Evolutionary conservation across 495 filamentous ascomycete genomes (phyloP), one percentile per base, ranked within the genome.

Genomic region (Penicillium goetzii): DNA sequence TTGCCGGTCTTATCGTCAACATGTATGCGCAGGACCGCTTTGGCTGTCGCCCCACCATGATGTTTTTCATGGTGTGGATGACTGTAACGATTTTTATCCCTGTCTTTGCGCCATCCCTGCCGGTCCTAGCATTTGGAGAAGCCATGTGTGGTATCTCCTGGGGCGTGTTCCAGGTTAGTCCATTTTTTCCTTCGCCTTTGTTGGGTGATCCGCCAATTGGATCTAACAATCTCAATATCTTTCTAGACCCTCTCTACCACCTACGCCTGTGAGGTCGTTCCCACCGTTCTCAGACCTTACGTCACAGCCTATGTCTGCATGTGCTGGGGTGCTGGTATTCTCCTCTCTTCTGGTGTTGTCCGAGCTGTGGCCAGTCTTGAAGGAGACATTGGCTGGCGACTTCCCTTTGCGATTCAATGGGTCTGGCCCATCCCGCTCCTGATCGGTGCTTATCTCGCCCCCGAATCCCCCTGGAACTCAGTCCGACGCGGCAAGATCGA

Each of bases 21-120:
- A 86, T 85, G 43, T 85, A 72, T 63, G 78, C 86, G 25, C 85
- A 85, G 14, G 88, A 91, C 55, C 76, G 80, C 5, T 88, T 87
- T 62, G 88, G 88, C 0, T 89, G 88, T 68, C 70, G 77, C 2
- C 83, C 82, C 56, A 89, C 87, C 4, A 83, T 90, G 59, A 86
- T 89, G 58, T 80, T 73, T n/a, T 87, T 83, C 58, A 76, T 90
- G 60, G 67, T 76, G 4, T 72, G 84, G 33, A 76, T 90, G 54
- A 41, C 62, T 2, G 62, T 61, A 11, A 50, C 62, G n/a, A 71
- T 71, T 19, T 71, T 71, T 17, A 63, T 71, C 17, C 65, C 64
- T 4, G 84, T 87, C 23, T 73, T 73, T 38, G 63, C 71, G 0
- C 66, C 61, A 0, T 61, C 53, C 19, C 33, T 71, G 14, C 30